Base-by-base conservation (phyloP, 306 rosid genomes). In the Gynostemma pentaphyllum region DNA sequence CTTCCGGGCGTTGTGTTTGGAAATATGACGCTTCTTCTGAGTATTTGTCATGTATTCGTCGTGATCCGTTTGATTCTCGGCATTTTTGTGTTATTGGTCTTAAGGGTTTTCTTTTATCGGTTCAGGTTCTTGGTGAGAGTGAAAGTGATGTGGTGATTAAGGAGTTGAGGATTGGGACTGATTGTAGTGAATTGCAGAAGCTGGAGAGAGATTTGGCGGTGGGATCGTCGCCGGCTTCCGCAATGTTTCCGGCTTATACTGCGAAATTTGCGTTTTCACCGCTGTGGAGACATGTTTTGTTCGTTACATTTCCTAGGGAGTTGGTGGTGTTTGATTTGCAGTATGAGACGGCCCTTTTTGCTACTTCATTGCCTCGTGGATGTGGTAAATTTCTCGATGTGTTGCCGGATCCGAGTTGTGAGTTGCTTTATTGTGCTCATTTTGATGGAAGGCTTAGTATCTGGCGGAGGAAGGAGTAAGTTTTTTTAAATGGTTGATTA, bases 391-490 rank as follows among this genome's bases (percentile, higher is more conserved):
- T 88, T 70, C 82, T 84, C 3, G 99, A 84, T 23, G 94, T 94
- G 74, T 64, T 94, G 42, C 90, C 99, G 5, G 99, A 94, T 76
- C 90, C 88, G 6, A 80, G 73, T 75, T 78, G 78, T 19, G 97
- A 86, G 44, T 75, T 81, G 69, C 68, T 94, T 39, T 85, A 94
- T 68, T 94, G 99, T 72, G 90, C 85, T 72, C 99, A 94, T 64
- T 67, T 82, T 8, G 97, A 94, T 61, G 99, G 99, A 65, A 94
- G 65, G 77, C 94, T 94, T 74, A 94, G 95, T 67, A 82, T 87
- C 50, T 94, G 99, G 99, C 82, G 78, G 53, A 87, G 97, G 24
- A 94, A 94, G 81, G 94, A 67, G 99, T 94, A 70, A 79, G 97
- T 62, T 24, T 14, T 37, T 14, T 8, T 40, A 59, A 59, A 22